These are phyloP conservation scores for Alternaria angustiovoidea DNA, from an alignment of 2,329 filamentous ascomycete genomes.

Conservation along the genomic window DNA sequence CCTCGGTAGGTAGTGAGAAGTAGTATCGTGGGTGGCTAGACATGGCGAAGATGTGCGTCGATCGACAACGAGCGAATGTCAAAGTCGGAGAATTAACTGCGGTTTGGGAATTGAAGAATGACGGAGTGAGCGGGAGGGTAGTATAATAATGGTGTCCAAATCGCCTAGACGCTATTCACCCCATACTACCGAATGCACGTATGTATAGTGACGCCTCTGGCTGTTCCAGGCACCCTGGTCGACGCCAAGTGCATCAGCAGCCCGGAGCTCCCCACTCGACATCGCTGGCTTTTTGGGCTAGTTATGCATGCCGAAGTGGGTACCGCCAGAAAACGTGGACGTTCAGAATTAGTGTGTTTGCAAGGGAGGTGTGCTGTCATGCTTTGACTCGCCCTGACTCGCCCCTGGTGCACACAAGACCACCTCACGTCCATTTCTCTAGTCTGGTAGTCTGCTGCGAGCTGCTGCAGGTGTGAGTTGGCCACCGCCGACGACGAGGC, in stretches of 20 bases:
- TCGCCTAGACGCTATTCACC: conserved; percentile 51
- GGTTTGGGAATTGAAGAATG: conserved; percentile 25
- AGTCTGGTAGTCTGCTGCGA: conserved; percentile 34
- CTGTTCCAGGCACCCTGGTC: conserved; percentile 43
- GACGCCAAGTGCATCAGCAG: conserved; percentile 46
- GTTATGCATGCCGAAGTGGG: conserved; percentile 42
- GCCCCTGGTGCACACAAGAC: conserved; percentile 35
- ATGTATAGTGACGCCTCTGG: conserved; percentile 41
- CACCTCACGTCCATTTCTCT: conserved; percentile 37
- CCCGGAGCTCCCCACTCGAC: conserved; percentile 43
- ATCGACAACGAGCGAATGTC: conserved; percentile 17
- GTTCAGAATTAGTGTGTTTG: conserved; percentile 40
- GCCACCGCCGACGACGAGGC: conserved; percentile 27
- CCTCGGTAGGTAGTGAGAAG: conserved; percentile 49
- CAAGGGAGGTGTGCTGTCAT: conserved; percentile 52
- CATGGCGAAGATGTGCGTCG: conserved; percentile 38
- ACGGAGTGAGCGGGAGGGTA: conserved; percentile 27
- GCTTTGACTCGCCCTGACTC: conserved; percentile 48
- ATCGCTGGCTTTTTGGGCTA: conserved; percentile 39
- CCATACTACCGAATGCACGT: conserved; percentile 45
- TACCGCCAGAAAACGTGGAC: conserved; percentile 50
- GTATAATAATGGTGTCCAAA: conserved; percentile 42
- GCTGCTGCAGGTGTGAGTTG: conserved; percentile 41
- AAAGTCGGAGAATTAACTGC: conserved; percentile 24
- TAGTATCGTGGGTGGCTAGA: conserved; percentile 47